Evolutionary conservation across 495 filamentous ascomycete species (phyloP).

Genomic region (Podospora didyma): DNA sequence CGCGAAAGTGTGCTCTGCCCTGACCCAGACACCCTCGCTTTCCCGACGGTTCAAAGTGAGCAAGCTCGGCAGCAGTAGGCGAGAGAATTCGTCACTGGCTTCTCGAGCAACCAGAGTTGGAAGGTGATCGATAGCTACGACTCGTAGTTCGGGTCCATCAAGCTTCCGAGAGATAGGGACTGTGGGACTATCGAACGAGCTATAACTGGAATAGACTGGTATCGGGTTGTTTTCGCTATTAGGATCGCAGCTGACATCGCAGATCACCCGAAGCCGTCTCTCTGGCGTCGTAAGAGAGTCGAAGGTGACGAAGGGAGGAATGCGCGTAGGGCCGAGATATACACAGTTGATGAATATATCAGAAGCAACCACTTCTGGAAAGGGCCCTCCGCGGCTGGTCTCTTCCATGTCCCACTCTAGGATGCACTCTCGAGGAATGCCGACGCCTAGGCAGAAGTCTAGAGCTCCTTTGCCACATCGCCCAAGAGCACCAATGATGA

Average conservation of each 20-base stretch:
- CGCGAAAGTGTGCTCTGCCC: constrained; percentile 73
- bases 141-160: not conserved
- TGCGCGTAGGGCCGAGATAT: constrained; percentile 52
- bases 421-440: constrained; percentile 64
- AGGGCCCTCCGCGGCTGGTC: constrained; percentile 73
- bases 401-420: constrained; percentile 84
- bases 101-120: constrained; percentile 80
- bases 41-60: constrained; percentile 66
- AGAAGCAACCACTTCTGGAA: constrained; percentile 69
- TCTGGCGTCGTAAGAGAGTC: constrained; percentile 59
- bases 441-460: constrained; percentile 66
- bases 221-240: constrained; percentile 70
- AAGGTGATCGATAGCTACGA: constrained; percentile 71
- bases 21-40: constrained; percentile 67
- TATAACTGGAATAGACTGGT: constrained; percentile 72
- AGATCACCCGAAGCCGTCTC: constrained; percentile 73
- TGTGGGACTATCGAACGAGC: constrained; percentile 46
- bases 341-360: constrained; percentile 85
- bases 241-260: constrained; percentile 69
- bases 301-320: constrained; percentile 45
- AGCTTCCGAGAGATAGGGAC: constrained; percentile 54
- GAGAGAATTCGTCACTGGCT: constrained; percentile 31
- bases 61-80: constrained; percentile 56
- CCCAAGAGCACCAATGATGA: constrained; percentile 61
- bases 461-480: constrained; percentile 83